These are phyloP conservation scores for Pogostemon cablin DNA, from an alignment of 257 asterid genomes.

Conservation along the genomic window DNA sequence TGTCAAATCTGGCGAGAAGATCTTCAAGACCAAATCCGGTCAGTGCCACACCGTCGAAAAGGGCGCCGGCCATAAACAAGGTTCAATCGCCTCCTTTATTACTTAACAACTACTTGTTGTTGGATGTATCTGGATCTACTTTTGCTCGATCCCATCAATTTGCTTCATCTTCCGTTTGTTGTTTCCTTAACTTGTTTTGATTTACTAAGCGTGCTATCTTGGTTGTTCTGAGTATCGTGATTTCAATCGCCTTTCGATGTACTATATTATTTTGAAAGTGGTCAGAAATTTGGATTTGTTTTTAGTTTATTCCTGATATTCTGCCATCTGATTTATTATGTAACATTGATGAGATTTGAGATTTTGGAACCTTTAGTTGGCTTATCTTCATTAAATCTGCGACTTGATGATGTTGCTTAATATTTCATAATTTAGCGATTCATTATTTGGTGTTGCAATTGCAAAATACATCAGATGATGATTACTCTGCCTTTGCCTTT, in stretches of 20 bases:
- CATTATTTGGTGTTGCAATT: neutral
- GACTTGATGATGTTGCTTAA: too few species aligned
- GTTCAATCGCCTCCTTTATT: slow-evolving; percentile 31
- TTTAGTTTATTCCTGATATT: neutral
- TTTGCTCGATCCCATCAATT: neutral
- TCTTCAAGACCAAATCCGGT: slow-evolving; percentile 83
- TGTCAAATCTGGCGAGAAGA: slow-evolving; percentile 70
- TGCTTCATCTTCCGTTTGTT: neutral
- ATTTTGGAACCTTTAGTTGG: neutral
- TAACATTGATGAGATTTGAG: neutral
- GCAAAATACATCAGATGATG: neutral
- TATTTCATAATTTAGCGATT: neutral
- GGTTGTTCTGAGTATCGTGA: neutral
- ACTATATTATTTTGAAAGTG: neutral
- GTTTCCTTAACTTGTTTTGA: neutral
- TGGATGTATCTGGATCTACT: neutral
- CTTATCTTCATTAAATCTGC: too few species aligned
- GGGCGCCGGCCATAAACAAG: slow-evolving; percentile 97
- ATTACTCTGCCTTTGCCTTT: too few species aligned
- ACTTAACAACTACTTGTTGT: neutral
- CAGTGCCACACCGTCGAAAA: slow-evolving; percentile 92
- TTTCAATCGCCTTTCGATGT: neutral
- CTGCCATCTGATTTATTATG: neutral
- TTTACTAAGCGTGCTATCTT: neutral
- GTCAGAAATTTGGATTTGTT: neutral